These are phyloP conservation scores for Rhytidhysteron rufulum DNA, from an alignment of 2,329 filamentous ascomycete genomes.

Conservation along the genomic window DNA sequence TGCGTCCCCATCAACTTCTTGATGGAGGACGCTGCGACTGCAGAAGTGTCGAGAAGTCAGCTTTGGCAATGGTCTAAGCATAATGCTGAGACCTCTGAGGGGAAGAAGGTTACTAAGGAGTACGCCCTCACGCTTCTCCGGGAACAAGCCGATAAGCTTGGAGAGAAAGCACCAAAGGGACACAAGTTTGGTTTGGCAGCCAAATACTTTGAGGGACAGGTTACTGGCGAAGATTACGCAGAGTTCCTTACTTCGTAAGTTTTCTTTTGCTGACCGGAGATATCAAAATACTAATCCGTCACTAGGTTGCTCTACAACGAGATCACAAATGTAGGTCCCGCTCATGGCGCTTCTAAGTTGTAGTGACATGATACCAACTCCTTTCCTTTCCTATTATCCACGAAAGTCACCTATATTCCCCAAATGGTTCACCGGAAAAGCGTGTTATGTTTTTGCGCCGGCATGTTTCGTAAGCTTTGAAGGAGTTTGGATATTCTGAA, in stretches of 20 bases:
- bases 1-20: slow-evolving; percentile 97
- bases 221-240: slow-evolving; percentile 95
- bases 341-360: slow-evolving; percentile 52
- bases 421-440: not conserved
- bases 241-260: slow-evolving; percentile 87
- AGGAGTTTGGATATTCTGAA: not conserved
- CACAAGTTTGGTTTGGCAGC: slow-evolving; percentile 91
- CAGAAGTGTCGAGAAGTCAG: slow-evolving; percentile 90
- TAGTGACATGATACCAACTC: slow-evolving; percentile 19
- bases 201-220: slow-evolving; percentile 87
- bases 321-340: slow-evolving; percentile 69
- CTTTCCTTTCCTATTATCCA: slow-evolving; percentile 2
- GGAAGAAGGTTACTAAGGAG: slow-evolving; percentile 88
- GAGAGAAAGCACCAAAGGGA: slow-evolving; percentile 71
- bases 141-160: slow-evolving; percentile 76
- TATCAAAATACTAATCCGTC: slow-evolving; percentile 12
- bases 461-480: slow-evolving; percentile 1
- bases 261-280: slow-evolving; percentile 1
- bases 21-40: slow-evolving; percentile 97
- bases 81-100: slow-evolving; percentile 72
- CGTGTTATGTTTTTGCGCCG: slow-evolving; percentile 4
- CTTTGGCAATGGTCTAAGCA: slow-evolving; percentile 93
- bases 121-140: slow-evolving; percentile 83
- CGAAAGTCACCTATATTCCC: not conserved
- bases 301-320: slow-evolving; percentile 78